Evolutionary conservation across 768 basidiomycete species (phyloP).

Genomic region (Suillus placidus): DNA sequence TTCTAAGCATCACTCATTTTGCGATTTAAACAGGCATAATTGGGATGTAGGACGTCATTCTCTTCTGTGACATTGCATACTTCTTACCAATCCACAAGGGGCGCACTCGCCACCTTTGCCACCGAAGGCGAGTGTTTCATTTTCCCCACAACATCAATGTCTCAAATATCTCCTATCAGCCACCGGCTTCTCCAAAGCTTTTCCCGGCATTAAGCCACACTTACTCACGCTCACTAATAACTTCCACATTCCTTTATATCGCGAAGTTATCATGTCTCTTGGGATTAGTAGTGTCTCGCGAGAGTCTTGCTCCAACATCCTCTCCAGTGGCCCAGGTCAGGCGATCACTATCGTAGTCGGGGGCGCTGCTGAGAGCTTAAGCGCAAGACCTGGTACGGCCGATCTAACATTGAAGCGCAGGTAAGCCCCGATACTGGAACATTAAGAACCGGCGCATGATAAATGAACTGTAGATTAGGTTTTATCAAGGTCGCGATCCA

Average conservation of each 20-base stretch:
- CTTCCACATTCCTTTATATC: slow-evolving; percentile 91
- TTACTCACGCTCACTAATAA: slow-evolving; percentile 90
- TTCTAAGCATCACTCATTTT: slow-evolving; percentile 8
- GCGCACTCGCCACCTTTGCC: slow-evolving; percentile 93
- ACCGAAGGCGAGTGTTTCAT: slow-evolving; percentile 72
- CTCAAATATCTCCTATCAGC: slow-evolving; percentile 45
- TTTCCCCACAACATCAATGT: slow-evolving; percentile 7
- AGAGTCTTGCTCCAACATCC: slow-evolving; percentile 85
- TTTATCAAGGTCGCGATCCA: slow-evolving; percentile 96
- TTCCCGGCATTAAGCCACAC: slow-evolving; percentile 92
- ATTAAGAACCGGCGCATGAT: not conserved
- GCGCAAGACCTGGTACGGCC: slow-evolving; percentile 95
- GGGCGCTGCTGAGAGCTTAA: slow-evolving; percentile 92
- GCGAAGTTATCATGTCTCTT: slow-evolving; percentile 83
- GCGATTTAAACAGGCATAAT: slow-evolving; percentile 74
- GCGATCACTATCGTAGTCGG: slow-evolving; percentile 96
- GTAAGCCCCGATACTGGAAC: slow-evolving; percentile 37
- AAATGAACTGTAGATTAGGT: slow-evolving; percentile 57
- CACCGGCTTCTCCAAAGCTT: slow-evolving; percentile 86
- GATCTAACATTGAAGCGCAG: slow-evolving; percentile 79
- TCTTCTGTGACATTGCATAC: not conserved
- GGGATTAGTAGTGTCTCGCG: slow-evolving; percentile 95
- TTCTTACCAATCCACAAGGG: slow-evolving; percentile 52
- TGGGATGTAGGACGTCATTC: slow-evolving; percentile 72
- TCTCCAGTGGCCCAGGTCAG: slow-evolving; percentile 58